Base-by-base conservation (phyloP, 2,329 filamentous ascomycete genomes). In the Malbranchea zuffiana region DNA sequence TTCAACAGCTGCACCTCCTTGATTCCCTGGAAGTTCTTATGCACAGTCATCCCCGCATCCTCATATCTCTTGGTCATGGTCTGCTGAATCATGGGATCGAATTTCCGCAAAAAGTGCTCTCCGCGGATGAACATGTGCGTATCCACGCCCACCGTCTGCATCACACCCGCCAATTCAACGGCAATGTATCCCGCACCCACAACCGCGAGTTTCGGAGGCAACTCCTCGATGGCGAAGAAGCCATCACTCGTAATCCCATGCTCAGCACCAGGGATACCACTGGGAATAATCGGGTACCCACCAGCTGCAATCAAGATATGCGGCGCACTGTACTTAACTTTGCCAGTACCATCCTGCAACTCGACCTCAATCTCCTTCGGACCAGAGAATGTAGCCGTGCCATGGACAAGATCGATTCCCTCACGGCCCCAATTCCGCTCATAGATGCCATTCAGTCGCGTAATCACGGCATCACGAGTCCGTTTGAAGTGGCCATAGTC, bases 41-140 rank as follows among this genome's bases (percentile, higher is more conserved):
- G 67, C 12, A 71, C 52, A 23, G 62, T 57, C 16, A 71, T 56
- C 8, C 68, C 68, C 3, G 57, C 50, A 24, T 63, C 61, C 45
- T 68, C 67, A 43, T 71, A 71, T 26, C 64, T 59, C 38, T 63
- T 59, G 8, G 66, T 70, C 60, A 71, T 62, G 8, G 66, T 69
- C 34, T 67, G 54, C 47, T 68, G 66, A 34, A 71, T 52, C 65
- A 69, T 69, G 1, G 66, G 65, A 49, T 71, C 67, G 46, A 71
- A 70, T 44, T 63, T 68, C 43, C 67, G 56, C 44, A 71, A 50
- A 43, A 71, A 66, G 8, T 51, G 61, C 26, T 68, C 52, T 6
- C 62, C 61, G 8, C 67, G 61, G 44, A 69, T 67, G 48, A 68
- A 68, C 59, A 69, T 57, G 50, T 69, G 65, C 2, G 64, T 66